Evolutionary conservation across 768 basidiomycete genomes (phyloP).

Genomic region (Lactarius akahatsu): DNA sequence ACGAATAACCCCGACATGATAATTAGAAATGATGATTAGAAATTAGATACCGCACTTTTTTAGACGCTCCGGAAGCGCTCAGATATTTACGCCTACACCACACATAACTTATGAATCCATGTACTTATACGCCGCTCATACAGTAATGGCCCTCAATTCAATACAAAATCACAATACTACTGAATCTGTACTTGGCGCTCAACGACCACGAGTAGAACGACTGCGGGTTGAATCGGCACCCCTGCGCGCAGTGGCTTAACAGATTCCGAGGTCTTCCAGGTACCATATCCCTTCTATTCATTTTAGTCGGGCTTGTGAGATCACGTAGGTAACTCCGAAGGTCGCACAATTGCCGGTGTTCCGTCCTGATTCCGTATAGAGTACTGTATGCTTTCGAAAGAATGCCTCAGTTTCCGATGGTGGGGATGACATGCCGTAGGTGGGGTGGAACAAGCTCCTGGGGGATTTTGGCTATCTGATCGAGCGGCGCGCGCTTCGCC

Average conservation of each 20-base stretch:
- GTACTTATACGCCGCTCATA: not conserved
- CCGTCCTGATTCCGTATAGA: not conserved
- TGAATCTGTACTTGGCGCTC: not conserved
- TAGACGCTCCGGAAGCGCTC: conserved; percentile 8
- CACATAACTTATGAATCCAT: not conserved
- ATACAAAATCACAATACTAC: not conserved
- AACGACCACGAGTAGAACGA: not conserved
- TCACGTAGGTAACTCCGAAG: not conserved
- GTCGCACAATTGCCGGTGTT: not conserved
- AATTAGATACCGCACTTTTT: not conserved
- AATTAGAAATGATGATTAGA: too few species aligned
- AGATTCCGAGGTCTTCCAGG: not conserved
- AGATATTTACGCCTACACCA: not conserved
- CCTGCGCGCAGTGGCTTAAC: not conserved
- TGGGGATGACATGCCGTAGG: conserved; percentile 27
- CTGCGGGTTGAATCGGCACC: not conserved
- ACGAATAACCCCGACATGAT: too few species aligned
- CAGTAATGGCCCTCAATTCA: not conserved
- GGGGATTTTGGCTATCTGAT: conserved; percentile 35
- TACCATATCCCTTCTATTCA: not conserved
- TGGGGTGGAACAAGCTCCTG: conserved; percentile 28
- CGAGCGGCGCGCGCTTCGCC: conserved; percentile 73
- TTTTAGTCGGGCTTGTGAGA: not conserved
- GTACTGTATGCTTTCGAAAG: too few species aligned
- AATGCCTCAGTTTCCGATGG: conserved; percentile 20